Conservation (phyloP, 192 early-diverging fungal species). For the Obelidium mucronatum region DNA sequence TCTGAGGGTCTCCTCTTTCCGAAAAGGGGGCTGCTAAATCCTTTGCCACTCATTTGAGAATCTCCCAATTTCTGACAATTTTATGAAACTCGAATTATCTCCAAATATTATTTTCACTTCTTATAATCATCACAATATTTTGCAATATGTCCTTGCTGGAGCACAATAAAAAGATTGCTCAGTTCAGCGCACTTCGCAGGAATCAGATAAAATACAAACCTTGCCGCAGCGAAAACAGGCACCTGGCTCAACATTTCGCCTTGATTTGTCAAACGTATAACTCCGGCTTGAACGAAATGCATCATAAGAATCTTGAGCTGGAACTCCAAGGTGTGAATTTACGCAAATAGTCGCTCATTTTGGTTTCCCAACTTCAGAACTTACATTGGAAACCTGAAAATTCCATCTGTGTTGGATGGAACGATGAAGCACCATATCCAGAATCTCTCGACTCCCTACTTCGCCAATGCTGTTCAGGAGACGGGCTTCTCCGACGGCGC, state of each 20-base stretch:
- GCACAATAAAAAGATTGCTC: no score
- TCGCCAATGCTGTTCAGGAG: no score
- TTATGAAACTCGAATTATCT: no score
- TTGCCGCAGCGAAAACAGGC: conserved; percentile 9
- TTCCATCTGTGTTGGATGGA: neutral
- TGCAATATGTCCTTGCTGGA: conserved; percentile 13
- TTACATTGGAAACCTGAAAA: neutral
- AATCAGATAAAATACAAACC: neutral
- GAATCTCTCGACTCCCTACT: neutral
- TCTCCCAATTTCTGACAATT: neutral
- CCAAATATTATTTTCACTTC: no score
- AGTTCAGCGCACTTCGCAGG: no score
- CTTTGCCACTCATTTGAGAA: conserved; percentile 22
- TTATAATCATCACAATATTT: conserved; percentile 9
- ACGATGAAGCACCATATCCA: neutral
- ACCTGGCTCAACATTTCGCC: neutral
- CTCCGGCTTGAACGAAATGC: conserved; percentile 9
- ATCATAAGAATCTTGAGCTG: conserved; percentile 3
- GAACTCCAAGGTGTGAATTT: neutral
- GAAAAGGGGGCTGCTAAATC: conserved; percentile 26
- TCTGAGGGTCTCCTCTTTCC: conserved; percentile 21
- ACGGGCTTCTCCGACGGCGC: no score
- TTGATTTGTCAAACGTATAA: neutral
- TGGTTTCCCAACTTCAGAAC: no score
- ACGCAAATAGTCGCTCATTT: neutral